Evolutionary conservation across 192 early-diverging fungal species (phyloP), one percentile per base, ranked within the genome.

Genomic region (Glomus cerebriforme): DNA sequence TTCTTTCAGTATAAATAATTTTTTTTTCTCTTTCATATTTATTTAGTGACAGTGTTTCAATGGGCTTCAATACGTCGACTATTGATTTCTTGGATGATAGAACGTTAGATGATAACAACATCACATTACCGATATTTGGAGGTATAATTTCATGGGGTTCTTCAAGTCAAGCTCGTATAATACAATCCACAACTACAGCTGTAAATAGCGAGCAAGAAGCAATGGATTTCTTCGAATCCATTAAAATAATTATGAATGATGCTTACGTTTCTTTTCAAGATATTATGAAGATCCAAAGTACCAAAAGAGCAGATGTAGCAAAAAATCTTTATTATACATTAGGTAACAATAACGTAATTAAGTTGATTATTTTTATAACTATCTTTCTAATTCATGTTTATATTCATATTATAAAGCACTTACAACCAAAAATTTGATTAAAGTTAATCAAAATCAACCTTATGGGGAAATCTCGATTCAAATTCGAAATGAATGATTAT

Each of bases 261-360:
- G 66, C 66, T 9, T 0, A 37, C 19, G 66, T 68, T 22, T 39
- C 35, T 39, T 43, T 68, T 39, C 66, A 68, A n/a, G 66, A 68
- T 24, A 68, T 68, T 37, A 68, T 68, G 66, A 22, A 35, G 22
- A 35, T 35, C 26, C 66, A 68, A 24, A 35, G 24, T 39, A 22
- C 39, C 39, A 54, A 12, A 73, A 45, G 49, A 59, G 9, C 27
- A 17, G 49, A 47, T 22, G 43, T 49, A 3, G 47, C 71, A 3
- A 73, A 29, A n/a, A 17, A 19, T 10, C 58, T 73, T 73, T 47
- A 59, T 58, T 29, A 73, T 29, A 73, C 58, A 19, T 73, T 73
- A 29, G 71, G 71, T 73, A 22, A 43, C 39, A 43, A 43, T 59
- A 73, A 31, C 12, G 12, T 58, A 32, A 17, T 58, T 26, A 12